Evolutionary conservation across 1,284 basidiomycete genomes (phyloP).

Genomic region (Puccinia triticina): DNA sequence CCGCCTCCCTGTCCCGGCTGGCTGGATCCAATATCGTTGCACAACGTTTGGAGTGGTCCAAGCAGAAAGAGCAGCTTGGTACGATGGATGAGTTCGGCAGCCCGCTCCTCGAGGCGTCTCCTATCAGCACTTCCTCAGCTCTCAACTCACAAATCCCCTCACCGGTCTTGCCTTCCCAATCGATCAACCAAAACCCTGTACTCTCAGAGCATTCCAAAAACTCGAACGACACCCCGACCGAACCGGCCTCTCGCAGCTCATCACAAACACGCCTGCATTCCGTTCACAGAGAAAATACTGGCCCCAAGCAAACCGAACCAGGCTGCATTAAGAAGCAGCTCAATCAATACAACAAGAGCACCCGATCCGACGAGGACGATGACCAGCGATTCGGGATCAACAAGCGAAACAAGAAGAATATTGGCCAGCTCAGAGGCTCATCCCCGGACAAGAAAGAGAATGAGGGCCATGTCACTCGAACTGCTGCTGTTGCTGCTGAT

Average conservation of each 20-base stretch:
- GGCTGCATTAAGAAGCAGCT: constrained; percentile 18
- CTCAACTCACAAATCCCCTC: constrained; percentile 10
- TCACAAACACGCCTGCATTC: neutral
- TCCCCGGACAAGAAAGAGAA: constrained; percentile 18
- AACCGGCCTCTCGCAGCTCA: neutral
- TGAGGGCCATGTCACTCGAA: neutral
- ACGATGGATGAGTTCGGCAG: constrained; percentile 40
- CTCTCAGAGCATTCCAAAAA: constrained; percentile 17
- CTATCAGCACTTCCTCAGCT: neutral
- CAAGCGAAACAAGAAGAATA: constrained; percentile 46
- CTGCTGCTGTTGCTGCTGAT: neutral
- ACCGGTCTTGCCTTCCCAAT: neutral
- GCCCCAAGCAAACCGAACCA: neutral
- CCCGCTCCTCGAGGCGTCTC: constrained; percentile 10
- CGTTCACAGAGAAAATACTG: constrained; percentile 7
- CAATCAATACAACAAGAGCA: constrained; percentile 37
- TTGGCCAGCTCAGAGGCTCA: neutral
- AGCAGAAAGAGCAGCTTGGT: constrained; percentile 36
- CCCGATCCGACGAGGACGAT: constrained; percentile 28
- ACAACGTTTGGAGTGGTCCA: constrained; percentile 48
- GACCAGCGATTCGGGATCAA: constrained; percentile 11
- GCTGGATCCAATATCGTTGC: constrained; percentile 49
- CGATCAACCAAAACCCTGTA: neutral
- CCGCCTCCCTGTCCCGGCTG: constrained; percentile 41
- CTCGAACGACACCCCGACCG: neutral